Evolutionary conservation across 2,329 filamentous ascomycete genomes (phyloP), one percentile per base, ranked within the genome.

Genomic region (Epichloe coenophiala): DNA sequence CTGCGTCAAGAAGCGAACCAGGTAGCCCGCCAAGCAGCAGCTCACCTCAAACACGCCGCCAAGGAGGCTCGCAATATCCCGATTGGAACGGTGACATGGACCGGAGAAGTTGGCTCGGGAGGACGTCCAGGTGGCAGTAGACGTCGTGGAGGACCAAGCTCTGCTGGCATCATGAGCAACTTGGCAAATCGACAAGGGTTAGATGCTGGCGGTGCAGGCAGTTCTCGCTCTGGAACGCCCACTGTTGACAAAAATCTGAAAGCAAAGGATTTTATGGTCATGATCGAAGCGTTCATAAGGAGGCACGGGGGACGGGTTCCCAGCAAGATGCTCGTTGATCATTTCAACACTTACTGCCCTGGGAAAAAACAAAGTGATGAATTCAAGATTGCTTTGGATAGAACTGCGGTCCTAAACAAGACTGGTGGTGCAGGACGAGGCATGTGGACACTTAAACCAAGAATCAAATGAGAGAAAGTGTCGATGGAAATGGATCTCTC

Each of bases 81-180:
- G 0, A 83, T 88, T 35, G 91, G 91, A 7, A 88, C 86, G 0
- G 87, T 93, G 8, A 96, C 91, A 1, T 97, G 91, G 91, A 97
- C 91, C 0, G 91, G 93, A 1, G 80, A 86, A 58, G 81, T 86
- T 45, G 91, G 91, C 9, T 77, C 84, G 47, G 82, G 81, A 4
- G 91, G 90, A 1, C 75, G 86, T 37, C 85, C 86, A 1, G 76
- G 80, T 27, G 73, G 71, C 37, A 69, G 66, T 51, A 74, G 71
- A 19, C 73, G 74, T 0, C 74, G 70, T 40, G 74, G 67, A 36
- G 77, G 74, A 4, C 75, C 76, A 4, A 71, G 73, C 55, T 79
- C 78, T 2, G 68, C 75, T 2, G 68, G 71, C 37, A 70, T 85
- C 21, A 66, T 84, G 49, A 73, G 74, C 15, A 75, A 77, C 21